Evolutionary conservation across 2,329 filamentous ascomycete genomes (phyloP).

Genomic region (Hymenoscyphus fraxineus): DNA sequence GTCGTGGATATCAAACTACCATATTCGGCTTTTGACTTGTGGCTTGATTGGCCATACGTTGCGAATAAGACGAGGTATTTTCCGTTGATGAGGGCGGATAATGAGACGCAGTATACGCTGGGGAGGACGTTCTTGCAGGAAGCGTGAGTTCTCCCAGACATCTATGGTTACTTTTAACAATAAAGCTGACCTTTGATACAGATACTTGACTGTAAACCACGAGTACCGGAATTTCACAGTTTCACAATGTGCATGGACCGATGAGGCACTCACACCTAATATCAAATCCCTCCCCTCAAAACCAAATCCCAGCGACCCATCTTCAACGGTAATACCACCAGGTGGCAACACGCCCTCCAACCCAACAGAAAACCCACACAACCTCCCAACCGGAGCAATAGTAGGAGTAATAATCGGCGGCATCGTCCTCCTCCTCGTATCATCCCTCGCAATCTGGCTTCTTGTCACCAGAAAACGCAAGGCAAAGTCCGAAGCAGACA

Average conservation of each 20-base stretch:
- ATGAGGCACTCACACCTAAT: background rate
- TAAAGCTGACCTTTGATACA: background rate
- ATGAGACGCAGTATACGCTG: constrained; percentile 37
- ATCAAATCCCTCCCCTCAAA: background rate
- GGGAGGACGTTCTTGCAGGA: constrained; percentile 40
- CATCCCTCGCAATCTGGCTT: background rate
- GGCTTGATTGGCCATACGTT: constrained; percentile 34
- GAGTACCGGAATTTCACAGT: constrained; percentile 11
- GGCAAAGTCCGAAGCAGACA: background rate
- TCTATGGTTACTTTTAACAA: background rate
- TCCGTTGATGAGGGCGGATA: constrained; percentile 35
- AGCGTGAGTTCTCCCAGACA: constrained; percentile 20
- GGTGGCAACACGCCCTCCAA: background rate
- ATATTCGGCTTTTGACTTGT: constrained; percentile 37
- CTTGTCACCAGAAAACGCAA: background rate
- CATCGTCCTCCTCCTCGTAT: background rate
- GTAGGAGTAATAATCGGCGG: background rate
- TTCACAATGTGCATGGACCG: constrained; percentile 8
- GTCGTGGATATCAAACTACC: constrained; percentile 34
- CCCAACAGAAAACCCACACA: background rate
- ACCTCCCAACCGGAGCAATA: background rate
- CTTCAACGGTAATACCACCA: background rate
- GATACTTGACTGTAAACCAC: constrained; percentile 10
- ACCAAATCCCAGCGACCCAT: no score
- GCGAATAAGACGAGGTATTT: constrained; percentile 34